These are phyloP conservation scores for Lepidium sativum DNA, from an alignment of 345 rosid species.

Conservation along the genomic window DNA sequence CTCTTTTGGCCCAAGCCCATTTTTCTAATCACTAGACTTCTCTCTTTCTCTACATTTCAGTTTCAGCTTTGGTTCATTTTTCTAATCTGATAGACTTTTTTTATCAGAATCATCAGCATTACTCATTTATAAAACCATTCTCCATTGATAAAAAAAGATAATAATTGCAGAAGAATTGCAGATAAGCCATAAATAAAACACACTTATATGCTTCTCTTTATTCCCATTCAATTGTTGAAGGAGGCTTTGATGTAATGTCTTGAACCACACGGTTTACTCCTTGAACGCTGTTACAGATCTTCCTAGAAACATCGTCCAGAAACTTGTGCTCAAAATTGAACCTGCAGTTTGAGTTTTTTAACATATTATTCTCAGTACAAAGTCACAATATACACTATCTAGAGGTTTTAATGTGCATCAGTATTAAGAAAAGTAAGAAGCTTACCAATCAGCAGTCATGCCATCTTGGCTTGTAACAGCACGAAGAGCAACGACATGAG, in stretches of 20 bases:
- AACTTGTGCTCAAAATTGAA: slow-evolving; percentile 90
- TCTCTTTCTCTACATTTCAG: no score
- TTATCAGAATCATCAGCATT: neutral
- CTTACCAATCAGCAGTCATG: slow-evolving; percentile 98
- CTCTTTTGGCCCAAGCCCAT: no score
- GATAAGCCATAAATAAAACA: slow-evolving; percentile 3
- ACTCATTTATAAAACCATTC: neutral
- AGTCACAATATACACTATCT: neutral
- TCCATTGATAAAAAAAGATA: neutral
- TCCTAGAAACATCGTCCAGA: slow-evolving; percentile 75
- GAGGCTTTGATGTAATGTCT: slow-evolving; percentile 98
- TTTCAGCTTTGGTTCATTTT: no score
- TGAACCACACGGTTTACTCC: slow-evolving; percentile 96
- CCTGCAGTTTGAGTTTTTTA: slow-evolving; percentile 36
- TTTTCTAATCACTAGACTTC: no score
- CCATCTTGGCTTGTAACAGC: slow-evolving; percentile 99
- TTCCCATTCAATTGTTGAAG: slow-evolving; percentile 98
- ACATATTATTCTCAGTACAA: neutral
- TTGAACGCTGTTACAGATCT: slow-evolving; percentile 82
- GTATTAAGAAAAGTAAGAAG: neutral
- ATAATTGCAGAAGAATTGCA: slow-evolving; percentile 13
- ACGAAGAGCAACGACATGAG: slow-evolving; percentile 96
- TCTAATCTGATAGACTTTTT: no score
- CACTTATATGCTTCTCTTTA: slow-evolving; percentile 17
- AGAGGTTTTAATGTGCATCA: neutral